A percentile compares a stretch with the other conserved stretches of the same genome.
phyloP scores from a whole-genome alignment of 225 moss, liverwort and hornwort genomes.

The Anthoceros angustus region DNA sequence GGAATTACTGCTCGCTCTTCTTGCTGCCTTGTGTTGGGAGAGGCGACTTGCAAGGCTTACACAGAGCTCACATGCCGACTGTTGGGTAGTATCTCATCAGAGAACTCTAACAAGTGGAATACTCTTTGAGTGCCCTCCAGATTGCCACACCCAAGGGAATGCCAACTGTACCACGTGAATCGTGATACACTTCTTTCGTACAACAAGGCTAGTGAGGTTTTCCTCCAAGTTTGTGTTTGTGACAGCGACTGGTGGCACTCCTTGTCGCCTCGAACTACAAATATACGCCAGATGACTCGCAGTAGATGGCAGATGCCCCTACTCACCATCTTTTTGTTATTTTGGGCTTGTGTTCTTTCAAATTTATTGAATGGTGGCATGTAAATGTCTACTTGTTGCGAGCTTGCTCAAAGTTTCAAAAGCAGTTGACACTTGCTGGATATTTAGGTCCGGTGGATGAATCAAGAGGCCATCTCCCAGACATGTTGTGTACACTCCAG shows the following conservation, averaged over 20 bases:
- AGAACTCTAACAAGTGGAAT: background rate
- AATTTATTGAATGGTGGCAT: background rate
- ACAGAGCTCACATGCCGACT: background rate
- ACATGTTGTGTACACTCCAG: slow-evolving; percentile 85
- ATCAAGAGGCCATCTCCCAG: slow-evolving; percentile 62
- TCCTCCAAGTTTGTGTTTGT: slow-evolving; percentile 49
- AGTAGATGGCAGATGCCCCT: slow-evolving; percentile 92
- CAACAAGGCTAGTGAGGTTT: slow-evolving; percentile 86
- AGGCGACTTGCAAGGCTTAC: too few relatives aligned
- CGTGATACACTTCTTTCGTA: slow-evolving; percentile 87
- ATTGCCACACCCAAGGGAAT: slow-evolving; percentile 84
- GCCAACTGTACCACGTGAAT: slow-evolving; percentile 84
- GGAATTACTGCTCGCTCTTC: too few relatives aligned
- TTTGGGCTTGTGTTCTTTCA: slow-evolving; percentile 41
- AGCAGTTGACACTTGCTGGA: background rate
- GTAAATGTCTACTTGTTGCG: background rate
- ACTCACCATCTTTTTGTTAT: slow-evolving; percentile 93
- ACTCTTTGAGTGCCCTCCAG: slow-evolving; percentile 15
- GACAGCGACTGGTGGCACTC: slow-evolving; percentile 90
- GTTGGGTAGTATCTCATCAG: too few relatives aligned
- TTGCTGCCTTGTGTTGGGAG: too few relatives aligned
- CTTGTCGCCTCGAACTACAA: slow-evolving; percentile 97
- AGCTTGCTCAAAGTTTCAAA: too few relatives aligned
- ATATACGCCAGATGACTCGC: slow-evolving; percentile 90
- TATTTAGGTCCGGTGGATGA: slow-evolving; percentile 71